A percentile compares a stretch with the other conserved stretches of the same genome.
These are phyloP conservation scores for Porcisia deanei DNA, from an alignment of 208 protist species.

Conservation along the genomic window DNA sequence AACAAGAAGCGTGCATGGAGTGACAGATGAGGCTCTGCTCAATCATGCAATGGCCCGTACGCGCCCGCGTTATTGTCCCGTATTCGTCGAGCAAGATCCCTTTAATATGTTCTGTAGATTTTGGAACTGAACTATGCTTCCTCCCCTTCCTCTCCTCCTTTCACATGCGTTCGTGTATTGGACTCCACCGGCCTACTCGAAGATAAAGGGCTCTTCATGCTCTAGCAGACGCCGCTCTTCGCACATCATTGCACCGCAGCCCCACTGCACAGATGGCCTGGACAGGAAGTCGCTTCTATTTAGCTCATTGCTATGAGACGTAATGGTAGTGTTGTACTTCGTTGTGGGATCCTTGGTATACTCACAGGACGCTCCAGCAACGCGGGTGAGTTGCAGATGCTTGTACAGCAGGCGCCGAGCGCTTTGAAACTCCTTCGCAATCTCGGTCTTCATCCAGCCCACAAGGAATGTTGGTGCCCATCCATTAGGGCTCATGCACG, in stretches of 20 bases:
- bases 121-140: background rate
- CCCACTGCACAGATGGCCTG: constrained; percentile 8
- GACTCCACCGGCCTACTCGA: constrained; percentile 18
- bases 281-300: constrained; percentile 6
- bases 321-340: background rate
- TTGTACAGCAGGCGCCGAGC: constrained; percentile 71
- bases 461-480: constrained; percentile 89
- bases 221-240: constrained; percentile 32
- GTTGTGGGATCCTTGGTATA: constrained; percentile 5
- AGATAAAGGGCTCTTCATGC: constrained; percentile 36
- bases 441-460: constrained; percentile 81
- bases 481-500: constrained; percentile 84
- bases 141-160: background rate
- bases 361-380: background rate
- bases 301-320: background rate
- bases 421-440: constrained; percentile 74
- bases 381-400: constrained; percentile 9
- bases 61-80: background rate
- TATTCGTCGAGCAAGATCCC: background rate
- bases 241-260: constrained; percentile 9
- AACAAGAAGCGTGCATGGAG: background rate
- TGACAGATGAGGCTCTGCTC: background rate
- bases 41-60: background rate
- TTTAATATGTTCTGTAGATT: background rate
- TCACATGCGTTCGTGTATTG: background rate